phyloP scores from a whole-genome alignment of 2,329 filamentous ascomycete genomes.

The Epicoccum nigrum region DNA sequence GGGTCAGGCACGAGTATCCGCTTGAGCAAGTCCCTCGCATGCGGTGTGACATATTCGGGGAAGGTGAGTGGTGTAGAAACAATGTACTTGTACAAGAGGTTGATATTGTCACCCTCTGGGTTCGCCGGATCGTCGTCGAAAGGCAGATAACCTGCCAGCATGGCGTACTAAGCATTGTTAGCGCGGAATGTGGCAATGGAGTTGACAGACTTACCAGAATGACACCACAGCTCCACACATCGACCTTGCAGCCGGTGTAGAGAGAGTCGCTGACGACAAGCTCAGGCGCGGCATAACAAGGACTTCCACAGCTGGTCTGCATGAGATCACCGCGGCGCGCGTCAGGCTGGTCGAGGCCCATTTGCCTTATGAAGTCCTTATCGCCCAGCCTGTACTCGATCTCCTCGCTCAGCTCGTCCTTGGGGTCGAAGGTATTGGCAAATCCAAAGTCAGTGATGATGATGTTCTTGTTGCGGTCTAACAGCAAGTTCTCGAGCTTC shows the following conservation, averaged over 20 bases:
- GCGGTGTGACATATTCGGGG: conserved; percentile 97
- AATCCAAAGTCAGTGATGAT: conserved; percentile 99
- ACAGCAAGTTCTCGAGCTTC: conserved; percentile 92
- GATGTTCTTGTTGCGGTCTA: conserved; percentile 97
- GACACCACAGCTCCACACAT: conserved; percentile 99
- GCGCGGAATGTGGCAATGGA: conserved; percentile 14
- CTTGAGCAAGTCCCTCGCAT: conserved; percentile 88
- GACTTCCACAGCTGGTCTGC: conserved; percentile 98
- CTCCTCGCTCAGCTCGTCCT: conserved; percentile 86
- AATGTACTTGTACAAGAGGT: conserved; percentile 98
- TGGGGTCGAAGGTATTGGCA: conserved; percentile 92
- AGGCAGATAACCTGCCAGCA: conserved; percentile 95
- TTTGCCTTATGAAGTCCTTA: conserved; percentile 83
- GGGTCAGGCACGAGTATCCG: conserved; percentile 95
- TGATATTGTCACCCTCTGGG: conserved; percentile 98
- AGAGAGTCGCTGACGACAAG: conserved; percentile 96
- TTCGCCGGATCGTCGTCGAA: conserved; percentile 99
- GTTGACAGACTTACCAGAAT: conserved; percentile 75
- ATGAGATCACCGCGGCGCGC: conserved; percentile 89
- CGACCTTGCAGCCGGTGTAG: conserved; percentile 96
- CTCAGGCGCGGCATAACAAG: conserved; percentile 96
- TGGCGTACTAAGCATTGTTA: conserved; percentile 75
- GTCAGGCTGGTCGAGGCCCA: conserved; percentile 81
- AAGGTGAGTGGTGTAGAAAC: conserved; percentile 96
- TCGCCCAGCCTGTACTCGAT: conserved; percentile 87